phyloP scores from a whole-genome alignment of 192 early-diverging fungal species.

The Chytriomyces hyalinus region DNA sequence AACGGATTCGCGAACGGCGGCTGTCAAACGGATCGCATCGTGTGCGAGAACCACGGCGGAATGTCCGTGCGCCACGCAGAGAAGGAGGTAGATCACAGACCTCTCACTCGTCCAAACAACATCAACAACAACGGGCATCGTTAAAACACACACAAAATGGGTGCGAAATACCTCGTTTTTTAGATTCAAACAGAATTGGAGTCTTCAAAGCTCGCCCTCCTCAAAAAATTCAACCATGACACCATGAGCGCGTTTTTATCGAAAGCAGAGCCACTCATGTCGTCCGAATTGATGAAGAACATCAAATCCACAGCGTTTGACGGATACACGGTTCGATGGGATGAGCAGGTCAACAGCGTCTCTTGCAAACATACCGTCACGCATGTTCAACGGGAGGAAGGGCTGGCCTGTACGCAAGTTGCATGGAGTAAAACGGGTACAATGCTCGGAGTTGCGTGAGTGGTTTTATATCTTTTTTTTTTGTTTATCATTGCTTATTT shows the following conservation, averaged over 20 bases:
- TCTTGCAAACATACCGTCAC: slow-evolving; percentile 40
- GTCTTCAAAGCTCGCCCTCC: slow-evolving; percentile 7
- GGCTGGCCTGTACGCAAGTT: slow-evolving; percentile 40
- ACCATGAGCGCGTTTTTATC: slow-evolving; percentile 41
- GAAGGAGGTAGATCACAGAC: slow-evolving; percentile 18
- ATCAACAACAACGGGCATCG: not conserved
- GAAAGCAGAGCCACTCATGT: slow-evolving; percentile 46
- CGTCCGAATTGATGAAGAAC: slow-evolving; percentile 49
- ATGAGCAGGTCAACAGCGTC: slow-evolving; percentile 41
- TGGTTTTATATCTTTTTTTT: not conserved
- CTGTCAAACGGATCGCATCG: slow-evolving; percentile 18
- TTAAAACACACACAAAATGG: not conserved
- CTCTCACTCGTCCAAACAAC: not conserved
- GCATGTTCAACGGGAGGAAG: slow-evolving; percentile 33
- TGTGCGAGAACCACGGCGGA: slow-evolving; percentile 24
- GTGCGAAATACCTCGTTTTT: not conserved
- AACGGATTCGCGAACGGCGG: slow-evolving; percentile 15
- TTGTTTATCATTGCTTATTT: not conserved
- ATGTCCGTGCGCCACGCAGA: slow-evolving; percentile 20
- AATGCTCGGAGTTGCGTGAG: slow-evolving; percentile 42
- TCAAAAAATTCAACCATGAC: slow-evolving; percentile 35
- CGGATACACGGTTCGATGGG: slow-evolving; percentile 54
- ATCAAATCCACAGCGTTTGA: slow-evolving; percentile 54
- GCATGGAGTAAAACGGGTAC: slow-evolving; percentile 56
- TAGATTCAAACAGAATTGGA: slow-evolving; percentile 48